Evolutionary conservation across 2,329 filamentous ascomycete genomes (phyloP).

Genomic region (Epichloe coenophiala): DNA sequence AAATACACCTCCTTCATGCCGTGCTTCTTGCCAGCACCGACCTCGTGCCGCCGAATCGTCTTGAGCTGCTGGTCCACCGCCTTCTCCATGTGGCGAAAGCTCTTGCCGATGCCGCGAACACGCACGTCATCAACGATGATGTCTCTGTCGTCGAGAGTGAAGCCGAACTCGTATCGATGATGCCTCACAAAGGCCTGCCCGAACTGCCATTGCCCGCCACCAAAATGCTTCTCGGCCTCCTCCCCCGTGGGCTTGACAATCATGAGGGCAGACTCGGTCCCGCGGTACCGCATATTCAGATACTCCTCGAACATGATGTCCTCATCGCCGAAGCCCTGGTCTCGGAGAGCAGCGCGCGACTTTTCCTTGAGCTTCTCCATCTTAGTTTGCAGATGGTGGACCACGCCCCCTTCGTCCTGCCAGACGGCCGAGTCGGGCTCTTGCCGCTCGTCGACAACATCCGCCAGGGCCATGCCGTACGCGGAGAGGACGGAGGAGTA

Average conservation of each 20-base stretch:
- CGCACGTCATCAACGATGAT: constrained; percentile 86
- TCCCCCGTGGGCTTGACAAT: constrained; percentile 58
- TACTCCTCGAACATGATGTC: constrained; percentile 82
- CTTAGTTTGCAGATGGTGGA: constrained; percentile 53
- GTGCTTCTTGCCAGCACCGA: constrained; percentile 47
- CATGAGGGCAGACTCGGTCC: constrained; percentile 86
- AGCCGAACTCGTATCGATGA: constrained; percentile 87
- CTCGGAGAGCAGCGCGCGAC: constrained; percentile 50
- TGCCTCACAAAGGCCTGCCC: constrained; percentile 74
- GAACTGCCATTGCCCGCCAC: constrained; percentile 65
- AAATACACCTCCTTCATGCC: constrained; percentile 66
- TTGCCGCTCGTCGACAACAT: constrained; percentile 53
- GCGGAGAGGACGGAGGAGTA: constrained; percentile 33
- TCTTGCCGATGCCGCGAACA: constrained; percentile 79
- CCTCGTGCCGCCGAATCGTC: constrained; percentile 46
- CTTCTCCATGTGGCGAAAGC: constrained; percentile 64
- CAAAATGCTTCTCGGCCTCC: constrained; percentile 45
- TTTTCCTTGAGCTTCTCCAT: constrained; percentile 71
- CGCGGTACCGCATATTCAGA: constrained; percentile 83
- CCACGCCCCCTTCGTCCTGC: constrained; percentile 42
- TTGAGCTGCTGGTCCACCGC: constrained; percentile 76
- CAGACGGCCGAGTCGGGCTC: constrained; percentile 56
- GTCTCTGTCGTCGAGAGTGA: constrained; percentile 70
- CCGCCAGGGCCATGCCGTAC: constrained; percentile 31
- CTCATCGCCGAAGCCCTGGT: constrained; percentile 65